phyloP scores from a whole-genome alignment of 345 rosid genomes.

The Adansonia digitata region DNA sequence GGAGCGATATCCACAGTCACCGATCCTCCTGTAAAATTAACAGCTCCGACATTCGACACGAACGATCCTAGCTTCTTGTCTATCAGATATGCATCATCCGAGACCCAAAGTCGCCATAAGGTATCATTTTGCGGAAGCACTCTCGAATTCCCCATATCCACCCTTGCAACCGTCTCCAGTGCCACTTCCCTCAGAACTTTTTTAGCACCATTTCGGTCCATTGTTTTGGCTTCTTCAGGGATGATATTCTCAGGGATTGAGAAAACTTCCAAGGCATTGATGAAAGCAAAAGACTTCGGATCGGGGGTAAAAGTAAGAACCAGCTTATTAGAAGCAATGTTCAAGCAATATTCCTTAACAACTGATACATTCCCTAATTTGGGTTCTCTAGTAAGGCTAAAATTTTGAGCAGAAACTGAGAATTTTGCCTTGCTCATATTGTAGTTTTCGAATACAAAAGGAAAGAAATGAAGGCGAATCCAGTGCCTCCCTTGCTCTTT shows the following conservation, averaged over 20 bases:
- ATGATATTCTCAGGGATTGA: conserved; percentile 53
- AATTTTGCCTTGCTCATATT: conserved; percentile 55
- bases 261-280: conserved; percentile 73
- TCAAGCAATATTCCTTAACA: conserved; percentile 58
- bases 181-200: conserved; percentile 35
- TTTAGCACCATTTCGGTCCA: conserved; percentile 20
- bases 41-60: conserved; percentile 37
- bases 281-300: conserved; percentile 47
- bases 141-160: conserved; percentile 73
- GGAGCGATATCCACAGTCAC: conserved; percentile 54
- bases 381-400: conserved; percentile 54
- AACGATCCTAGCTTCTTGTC: conserved; percentile 24
- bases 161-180: conserved; percentile 67
- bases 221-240: conserved; percentile 37
- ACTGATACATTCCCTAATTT: conserved; percentile 19
- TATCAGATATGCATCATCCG: conserved; percentile 46
- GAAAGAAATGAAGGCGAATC: conserved; percentile 73
- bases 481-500: conserved; percentile 49
- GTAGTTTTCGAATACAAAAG: conserved; percentile 30
- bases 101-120: conserved; percentile 72
- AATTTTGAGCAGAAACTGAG: conserved; percentile 62
- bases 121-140: conserved; percentile 52
- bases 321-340: conserved; percentile 37
- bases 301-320: conserved; percentile 48
- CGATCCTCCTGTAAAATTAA: conserved; percentile 35